Conservation (phyloP, 2,329 filamentous ascomycete species). For the Botrytis galanthina region DNA sequence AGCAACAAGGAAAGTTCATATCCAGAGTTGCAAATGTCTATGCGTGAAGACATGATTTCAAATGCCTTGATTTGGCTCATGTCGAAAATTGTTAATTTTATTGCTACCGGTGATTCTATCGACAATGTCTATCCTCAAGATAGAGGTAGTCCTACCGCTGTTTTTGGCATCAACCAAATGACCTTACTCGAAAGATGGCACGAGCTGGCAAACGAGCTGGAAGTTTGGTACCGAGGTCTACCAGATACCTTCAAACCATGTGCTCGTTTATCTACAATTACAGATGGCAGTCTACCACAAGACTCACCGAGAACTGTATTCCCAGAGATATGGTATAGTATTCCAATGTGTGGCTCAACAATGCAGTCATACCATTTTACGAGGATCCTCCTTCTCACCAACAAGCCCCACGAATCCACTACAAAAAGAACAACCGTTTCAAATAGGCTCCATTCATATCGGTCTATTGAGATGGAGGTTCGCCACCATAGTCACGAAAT, state of each 20-base stretch:
- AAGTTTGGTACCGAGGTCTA: slow-evolving; percentile 57
- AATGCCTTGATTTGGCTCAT: slow-evolving; percentile 66
- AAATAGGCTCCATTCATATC: slow-evolving; percentile 54
- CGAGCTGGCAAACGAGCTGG: slow-evolving; percentile 54
- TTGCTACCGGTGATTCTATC: slow-evolving; percentile 55
- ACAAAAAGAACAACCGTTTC: slow-evolving; percentile 51
- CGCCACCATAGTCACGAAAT: slow-evolving; percentile 60
- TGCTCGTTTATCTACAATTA: slow-evolving; percentile 46
- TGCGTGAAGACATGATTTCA: slow-evolving; percentile 62
- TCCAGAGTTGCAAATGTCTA: slow-evolving; percentile 47
- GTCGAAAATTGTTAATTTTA: slow-evolving; percentile 64
- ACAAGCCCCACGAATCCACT: slow-evolving; percentile 56
- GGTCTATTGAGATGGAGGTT: slow-evolving; percentile 54
- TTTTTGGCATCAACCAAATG: slow-evolving; percentile 48
- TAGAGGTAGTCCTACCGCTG: slow-evolving; percentile 41
- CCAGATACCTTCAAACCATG: slow-evolving; percentile 59
- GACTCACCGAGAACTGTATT: slow-evolving; percentile 42
- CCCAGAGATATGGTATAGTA: slow-evolving; percentile 60
- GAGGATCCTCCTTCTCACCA: slow-evolving; percentile 58
- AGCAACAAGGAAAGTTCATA: slow-evolving; percentile 43
- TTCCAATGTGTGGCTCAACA: slow-evolving; percentile 62
- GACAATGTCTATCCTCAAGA: slow-evolving; percentile 38
- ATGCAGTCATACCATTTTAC: slow-evolving; percentile 67
- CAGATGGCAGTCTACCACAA: slow-evolving; percentile 26
- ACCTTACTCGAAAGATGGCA: slow-evolving; percentile 52